Conservation (phyloP, 169 alveolate species). For the Eimeria praecox region DNA sequence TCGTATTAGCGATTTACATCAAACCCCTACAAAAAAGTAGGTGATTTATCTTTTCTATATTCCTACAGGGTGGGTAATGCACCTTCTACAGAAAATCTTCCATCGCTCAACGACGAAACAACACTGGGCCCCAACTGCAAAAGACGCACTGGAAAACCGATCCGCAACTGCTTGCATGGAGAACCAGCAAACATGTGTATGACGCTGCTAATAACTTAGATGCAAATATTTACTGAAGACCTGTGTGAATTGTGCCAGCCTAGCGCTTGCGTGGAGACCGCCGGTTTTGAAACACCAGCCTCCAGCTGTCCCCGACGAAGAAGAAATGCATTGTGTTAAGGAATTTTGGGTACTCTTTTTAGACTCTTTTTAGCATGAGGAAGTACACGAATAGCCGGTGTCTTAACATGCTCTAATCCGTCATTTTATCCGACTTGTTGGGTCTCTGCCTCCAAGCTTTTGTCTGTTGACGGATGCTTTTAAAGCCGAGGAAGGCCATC, state of each 20-base stretch:
- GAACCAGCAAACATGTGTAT: not conserved
- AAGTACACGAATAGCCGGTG: not conserved
- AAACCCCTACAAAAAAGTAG: too few relatives aligned
- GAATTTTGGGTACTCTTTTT: not conserved
- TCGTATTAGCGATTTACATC: too few relatives aligned
- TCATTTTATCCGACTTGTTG: not conserved
- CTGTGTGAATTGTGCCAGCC: not conserved
- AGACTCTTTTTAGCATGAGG: not conserved
- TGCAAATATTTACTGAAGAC: not conserved
- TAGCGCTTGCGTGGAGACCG: not conserved
- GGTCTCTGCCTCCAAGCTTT: too few relatives aligned
- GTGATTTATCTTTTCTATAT: too few relatives aligned
- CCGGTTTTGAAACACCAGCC: not conserved
- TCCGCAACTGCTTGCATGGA: not conserved
- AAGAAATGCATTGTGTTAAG: not conserved
- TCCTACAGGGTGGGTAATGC: too few relatives aligned
- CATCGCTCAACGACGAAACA: too few relatives aligned
- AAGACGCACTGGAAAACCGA: not conserved
- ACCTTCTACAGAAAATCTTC: too few relatives aligned
- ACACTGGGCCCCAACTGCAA: slow-evolving; percentile 15
- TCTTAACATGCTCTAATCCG: not conserved
- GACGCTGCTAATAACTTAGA: not conserved
- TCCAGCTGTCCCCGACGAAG: not conserved
- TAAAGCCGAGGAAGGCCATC: not conserved
- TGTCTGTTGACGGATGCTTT: too few relatives aligned